Percentiles rank a stretch among this genome's conserved stretches.
Evolutionary conservation across 352 stramenopile genomes (phyloP).

Genomic region (Globisporangium carolinianum): DNA sequence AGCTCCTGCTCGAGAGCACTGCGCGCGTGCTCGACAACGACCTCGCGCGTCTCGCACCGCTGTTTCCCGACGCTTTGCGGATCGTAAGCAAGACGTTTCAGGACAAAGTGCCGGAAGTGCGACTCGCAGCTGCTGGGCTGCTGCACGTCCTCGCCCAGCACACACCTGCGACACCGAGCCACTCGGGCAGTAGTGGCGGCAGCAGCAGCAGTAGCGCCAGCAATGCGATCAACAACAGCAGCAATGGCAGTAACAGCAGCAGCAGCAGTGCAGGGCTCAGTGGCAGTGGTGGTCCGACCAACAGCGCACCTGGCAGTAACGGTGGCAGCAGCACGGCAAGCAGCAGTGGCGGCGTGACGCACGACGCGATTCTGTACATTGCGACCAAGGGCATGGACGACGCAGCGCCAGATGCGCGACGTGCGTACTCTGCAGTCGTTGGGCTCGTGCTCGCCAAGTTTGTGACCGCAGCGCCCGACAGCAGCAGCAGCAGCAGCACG

Average conservation of each 20-base stretch:
- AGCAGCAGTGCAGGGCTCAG: slow-evolving; percentile 8
- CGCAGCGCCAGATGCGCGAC: slow-evolving; percentile 43
- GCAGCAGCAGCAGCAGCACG: background rate
- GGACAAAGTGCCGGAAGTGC: slow-evolving; percentile 74
- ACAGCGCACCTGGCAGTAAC: slow-evolving; percentile 4
- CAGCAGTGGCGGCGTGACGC: slow-evolving; percentile 24
- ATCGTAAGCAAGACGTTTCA: slow-evolving; percentile 62
- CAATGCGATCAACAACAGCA: slow-evolving; percentile 5
- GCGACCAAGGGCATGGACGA: slow-evolving; percentile 79
- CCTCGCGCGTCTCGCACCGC: slow-evolving; percentile 25
- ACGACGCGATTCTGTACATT: slow-evolving; percentile 67
- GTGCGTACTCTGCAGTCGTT: slow-evolving; percentile 57
- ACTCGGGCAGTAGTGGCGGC: slow-evolving; percentile 3
- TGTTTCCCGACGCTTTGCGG: slow-evolving; percentile 65
- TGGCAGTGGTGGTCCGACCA: slow-evolving; percentile 9
- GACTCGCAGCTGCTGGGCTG: slow-evolving; percentile 47
- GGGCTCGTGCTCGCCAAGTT: slow-evolving; percentile 78
- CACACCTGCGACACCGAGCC: slow-evolving; percentile 22
- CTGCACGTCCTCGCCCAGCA: slow-evolving; percentile 57
- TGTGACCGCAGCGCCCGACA: slow-evolving; percentile 36
- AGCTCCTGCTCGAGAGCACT: slow-evolving; percentile 64
- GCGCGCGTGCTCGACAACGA: slow-evolving; percentile 44
- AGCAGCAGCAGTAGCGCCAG: slow-evolving; percentile 15
- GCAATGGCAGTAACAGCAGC: slow-evolving; percentile 5
- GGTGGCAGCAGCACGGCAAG: slow-evolving; percentile 6